Conservation (phyloP, 106 monocot species). For the Xerophyta viscosa region DNA sequence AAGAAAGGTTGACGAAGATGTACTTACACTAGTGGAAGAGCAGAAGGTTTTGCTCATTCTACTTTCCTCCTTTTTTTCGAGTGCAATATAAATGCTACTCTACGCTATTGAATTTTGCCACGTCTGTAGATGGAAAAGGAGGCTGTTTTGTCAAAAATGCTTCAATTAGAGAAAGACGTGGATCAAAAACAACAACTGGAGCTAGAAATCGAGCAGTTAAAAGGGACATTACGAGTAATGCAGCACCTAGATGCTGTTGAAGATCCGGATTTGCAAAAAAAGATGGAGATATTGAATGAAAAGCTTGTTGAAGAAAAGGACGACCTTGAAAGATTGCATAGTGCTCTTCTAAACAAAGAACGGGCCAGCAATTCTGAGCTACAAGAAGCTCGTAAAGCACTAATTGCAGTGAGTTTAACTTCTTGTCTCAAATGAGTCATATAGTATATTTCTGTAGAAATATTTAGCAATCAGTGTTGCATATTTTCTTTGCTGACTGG, state of each 20-base stretch:
- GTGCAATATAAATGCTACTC: no score
- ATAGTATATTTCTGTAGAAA: no score
- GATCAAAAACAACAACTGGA: slow-evolving; percentile 65
- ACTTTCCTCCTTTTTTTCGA: no score
- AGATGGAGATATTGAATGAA: slow-evolving; percentile 32
- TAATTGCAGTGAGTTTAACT: slow-evolving; percentile 39
- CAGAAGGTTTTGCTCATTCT: slow-evolving; percentile 48
- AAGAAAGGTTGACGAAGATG: slow-evolving; percentile 65
- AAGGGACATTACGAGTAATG: slow-evolving; percentile 60
- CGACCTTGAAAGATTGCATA: slow-evolving; percentile 32
- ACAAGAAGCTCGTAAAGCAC: slow-evolving; percentile 51
- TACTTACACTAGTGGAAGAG: slow-evolving; percentile 57
- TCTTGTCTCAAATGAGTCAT: no score
- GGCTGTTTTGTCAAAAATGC: slow-evolving; percentile 48
- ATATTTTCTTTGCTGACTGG: no score
- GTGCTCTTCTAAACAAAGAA: slow-evolving; percentile 55
- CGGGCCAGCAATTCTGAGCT: slow-evolving; percentile 70
- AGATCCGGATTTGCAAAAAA: slow-evolving; percentile 39
- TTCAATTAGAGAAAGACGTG: slow-evolving; percentile 56
- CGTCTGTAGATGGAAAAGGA: slow-evolving; percentile 89
- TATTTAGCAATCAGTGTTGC: no score
- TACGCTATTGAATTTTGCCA: neutral
- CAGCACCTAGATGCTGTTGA: slow-evolving; percentile 66
- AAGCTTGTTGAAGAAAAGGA: slow-evolving; percentile 50
- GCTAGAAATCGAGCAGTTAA: slow-evolving; percentile 71